Evolutionary conservation across 805 yeast genomes (phyloP).

Genomic region (Candida tammaniensis): DNA sequence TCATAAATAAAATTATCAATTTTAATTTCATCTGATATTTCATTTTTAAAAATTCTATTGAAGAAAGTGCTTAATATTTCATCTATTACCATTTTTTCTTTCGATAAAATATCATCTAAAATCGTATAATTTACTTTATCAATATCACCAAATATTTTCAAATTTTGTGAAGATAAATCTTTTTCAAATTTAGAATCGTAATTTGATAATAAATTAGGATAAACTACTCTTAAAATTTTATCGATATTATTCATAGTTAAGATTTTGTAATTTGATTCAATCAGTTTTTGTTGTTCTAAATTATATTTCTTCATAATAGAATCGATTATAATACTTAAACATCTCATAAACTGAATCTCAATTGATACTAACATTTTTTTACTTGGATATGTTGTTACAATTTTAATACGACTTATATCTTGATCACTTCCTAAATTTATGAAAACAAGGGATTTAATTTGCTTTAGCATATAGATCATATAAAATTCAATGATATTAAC

Average conservation of each 20-base stretch:
- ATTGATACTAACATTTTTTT: slow-evolving; percentile 38
- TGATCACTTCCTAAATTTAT: slow-evolving; percentile 15
- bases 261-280: slow-evolving; percentile 29
- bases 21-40: slow-evolving; percentile 13
- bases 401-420: slow-evolving; percentile 21
- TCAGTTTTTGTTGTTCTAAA: slow-evolving; percentile 19
- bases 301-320: slow-evolving; percentile 39
- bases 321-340: slow-evolving; percentile 38
- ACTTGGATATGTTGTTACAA: slow-evolving; percentile 36
- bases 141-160: slow-evolving; percentile 40
- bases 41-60: slow-evolving; percentile 11
- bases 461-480: slow-evolving; percentile 31
- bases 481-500: slow-evolving; percentile 36
- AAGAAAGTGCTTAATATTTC: slow-evolving; percentile 25
- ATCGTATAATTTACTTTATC: slow-evolving; percentile 39
- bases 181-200: slow-evolving; percentile 37
- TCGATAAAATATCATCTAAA: slow-evolving; percentile 37
- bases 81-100: slow-evolving; percentile 34
- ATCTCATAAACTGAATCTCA: slow-evolving; percentile 45
- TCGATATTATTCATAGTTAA: slow-evolving; percentile 45
- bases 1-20: slow-evolving; percentile 41
- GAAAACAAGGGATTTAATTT: slow-evolving; percentile 26
- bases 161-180: slow-evolving; percentile 33
- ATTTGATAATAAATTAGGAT: slow-evolving; percentile 28
- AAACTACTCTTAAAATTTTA: slow-evolving; percentile 27